These are phyloP conservation scores for Ustilago sp. DNA, from an alignment of 1,284 basidiomycete species.

Conservation along the genomic window DNA sequence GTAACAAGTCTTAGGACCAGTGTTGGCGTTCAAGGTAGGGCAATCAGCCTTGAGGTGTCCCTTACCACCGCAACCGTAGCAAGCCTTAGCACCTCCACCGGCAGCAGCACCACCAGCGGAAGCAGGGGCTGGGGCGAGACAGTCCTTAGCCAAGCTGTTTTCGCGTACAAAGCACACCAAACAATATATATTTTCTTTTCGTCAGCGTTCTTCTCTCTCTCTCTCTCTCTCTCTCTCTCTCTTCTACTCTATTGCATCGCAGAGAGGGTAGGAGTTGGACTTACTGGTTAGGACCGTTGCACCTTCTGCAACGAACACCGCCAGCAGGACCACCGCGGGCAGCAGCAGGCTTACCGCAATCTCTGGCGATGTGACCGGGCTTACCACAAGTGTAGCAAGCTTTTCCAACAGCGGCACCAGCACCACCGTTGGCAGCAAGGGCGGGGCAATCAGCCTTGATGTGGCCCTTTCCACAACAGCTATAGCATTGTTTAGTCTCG, in stretches of 20 bases:
- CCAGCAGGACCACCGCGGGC: neutral
- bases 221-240: neutral
- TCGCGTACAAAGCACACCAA: neutral
- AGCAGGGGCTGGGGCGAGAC: constrained; percentile 6
- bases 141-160: constrained; percentile 12
- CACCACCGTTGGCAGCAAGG: neutral
- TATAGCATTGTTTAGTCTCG: constrained; percentile 55
- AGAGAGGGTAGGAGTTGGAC: neutral
- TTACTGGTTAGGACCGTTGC: constrained; percentile 42
- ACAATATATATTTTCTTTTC: neutral
- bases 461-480: constrained; percentile 51
- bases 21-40: constrained; percentile 1
- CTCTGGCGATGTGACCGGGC: constrained; percentile 9
- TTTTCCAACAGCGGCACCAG: constrained; percentile 3
- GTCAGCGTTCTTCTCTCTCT: neutral
- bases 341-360: neutral
- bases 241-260: neutral
- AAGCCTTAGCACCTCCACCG: neutral
- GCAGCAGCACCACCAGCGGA: neutral
- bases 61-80: constrained; percentile 1
- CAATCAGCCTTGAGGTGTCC: constrained; percentile 34
- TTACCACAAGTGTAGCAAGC: constrained; percentile 27
- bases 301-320: constrained; percentile 33
- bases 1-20: constrained; percentile 37
- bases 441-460: constrained; percentile 47